phyloP scores from a whole-genome alignment of 257 asterid genomes.

The Asclepias syriaca region DNA sequence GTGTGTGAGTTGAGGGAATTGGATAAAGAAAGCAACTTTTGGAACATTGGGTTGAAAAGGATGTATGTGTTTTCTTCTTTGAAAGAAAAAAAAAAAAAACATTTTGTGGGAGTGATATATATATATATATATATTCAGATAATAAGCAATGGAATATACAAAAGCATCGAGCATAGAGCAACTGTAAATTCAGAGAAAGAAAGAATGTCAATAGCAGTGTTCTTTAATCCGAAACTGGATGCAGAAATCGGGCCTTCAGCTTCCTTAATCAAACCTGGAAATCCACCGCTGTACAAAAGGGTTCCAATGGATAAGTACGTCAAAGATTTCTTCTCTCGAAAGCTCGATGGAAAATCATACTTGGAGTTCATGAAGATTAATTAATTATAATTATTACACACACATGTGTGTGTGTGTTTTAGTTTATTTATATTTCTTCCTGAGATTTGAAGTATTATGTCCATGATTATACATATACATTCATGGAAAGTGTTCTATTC shows the following conservation, averaged over 20 bases:
- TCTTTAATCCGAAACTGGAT: slow-evolving; percentile 53
- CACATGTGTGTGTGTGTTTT: too few relatives aligned
- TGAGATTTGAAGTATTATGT: too few relatives aligned
- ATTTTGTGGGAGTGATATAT: too few relatives aligned
- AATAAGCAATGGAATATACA: slow-evolving; percentile 60
- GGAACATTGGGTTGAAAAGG: too few relatives aligned
- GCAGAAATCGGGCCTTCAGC: slow-evolving; percentile 48
- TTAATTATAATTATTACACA: too few relatives aligned
- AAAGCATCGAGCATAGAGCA: slow-evolving; percentile 63
- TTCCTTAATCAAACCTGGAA: slow-evolving; percentile 16
- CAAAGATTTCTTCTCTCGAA: slow-evolving; percentile 50
- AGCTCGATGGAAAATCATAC: slow-evolving; percentile 48
- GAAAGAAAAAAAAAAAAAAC: too few relatives aligned
- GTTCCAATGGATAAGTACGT: slow-evolving; percentile 38
- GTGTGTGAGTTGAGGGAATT: too few relatives aligned
- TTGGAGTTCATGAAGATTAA: slow-evolving; percentile 40
- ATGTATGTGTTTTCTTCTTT: too few relatives aligned
- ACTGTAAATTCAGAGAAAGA: slow-evolving; percentile 49
- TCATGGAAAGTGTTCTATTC: too few relatives aligned
- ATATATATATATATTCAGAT: slow-evolving; percentile 28
- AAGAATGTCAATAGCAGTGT: slow-evolving; percentile 54
- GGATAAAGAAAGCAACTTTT: too few relatives aligned
- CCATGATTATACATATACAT: too few relatives aligned
- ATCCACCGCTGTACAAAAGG: slow-evolving; percentile 32
- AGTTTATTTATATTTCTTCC: too few relatives aligned